A percentile compares a stretch with the other conserved stretches of the same genome.
phyloP scores from a whole-genome alignment of 75 land plant species.

The Pinus tabuliformis region DNA sequence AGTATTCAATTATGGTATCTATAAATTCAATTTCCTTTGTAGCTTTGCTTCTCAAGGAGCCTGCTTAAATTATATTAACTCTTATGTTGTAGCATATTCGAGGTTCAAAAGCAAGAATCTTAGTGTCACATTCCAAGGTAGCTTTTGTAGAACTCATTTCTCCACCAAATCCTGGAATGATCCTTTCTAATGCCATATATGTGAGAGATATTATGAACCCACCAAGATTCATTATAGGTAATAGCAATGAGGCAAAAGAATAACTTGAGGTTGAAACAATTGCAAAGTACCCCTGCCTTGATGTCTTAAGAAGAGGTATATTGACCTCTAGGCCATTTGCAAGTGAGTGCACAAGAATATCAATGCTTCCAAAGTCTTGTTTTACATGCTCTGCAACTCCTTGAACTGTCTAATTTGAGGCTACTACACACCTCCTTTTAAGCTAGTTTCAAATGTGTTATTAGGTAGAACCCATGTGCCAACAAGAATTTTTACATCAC shows the following conservation, averaged over 20 bases:
- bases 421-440: too few species aligned
- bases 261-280: constrained; percentile 95
- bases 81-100: constrained; percentile 76
- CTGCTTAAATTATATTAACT: constrained; percentile 97
- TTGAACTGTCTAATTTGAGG: constrained; percentile 14
- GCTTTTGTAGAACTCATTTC: constrained; percentile 99
- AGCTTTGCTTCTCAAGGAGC: constrained; percentile 94
- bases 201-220: constrained; percentile 89
- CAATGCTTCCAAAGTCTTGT: constrained; percentile 93
- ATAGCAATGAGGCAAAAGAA: constrained; percentile 84
- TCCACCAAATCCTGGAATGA: constrained; percentile 98
- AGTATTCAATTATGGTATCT: constrained; percentile 93
- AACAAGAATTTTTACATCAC: too few species aligned
- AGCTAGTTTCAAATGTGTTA: too few species aligned
- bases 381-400: constrained; percentile 92
- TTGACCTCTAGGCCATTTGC: constrained; percentile 98
- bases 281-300: constrained; percentile 90
- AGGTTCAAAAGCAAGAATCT: constrained; percentile 98
- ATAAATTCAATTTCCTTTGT: constrained; percentile 99
- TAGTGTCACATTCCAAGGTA: constrained; percentile 94
- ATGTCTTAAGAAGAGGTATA: constrained; percentile 91
- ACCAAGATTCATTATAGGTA: constrained; percentile 94
- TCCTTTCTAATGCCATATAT: constrained; percentile 93
- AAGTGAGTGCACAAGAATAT: constrained; percentile 96
- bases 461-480: too few species aligned